Evolutionary conservation across 345 rosid species (phyloP), one percentile per base, ranked within the genome.

Genomic region (Dipteronia dyeriana): DNA sequence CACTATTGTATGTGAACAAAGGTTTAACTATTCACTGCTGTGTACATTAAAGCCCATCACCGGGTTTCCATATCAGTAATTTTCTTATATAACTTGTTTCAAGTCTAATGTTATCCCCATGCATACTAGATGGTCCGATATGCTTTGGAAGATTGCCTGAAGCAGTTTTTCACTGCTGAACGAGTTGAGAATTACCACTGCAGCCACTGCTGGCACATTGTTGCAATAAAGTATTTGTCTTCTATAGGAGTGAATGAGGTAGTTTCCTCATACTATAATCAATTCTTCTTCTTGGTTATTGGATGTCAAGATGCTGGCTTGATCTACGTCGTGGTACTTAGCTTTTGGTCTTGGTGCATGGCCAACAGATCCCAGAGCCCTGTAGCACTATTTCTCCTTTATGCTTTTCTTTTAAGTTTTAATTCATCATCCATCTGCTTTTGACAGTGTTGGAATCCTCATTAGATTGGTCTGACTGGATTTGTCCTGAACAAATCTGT

Each of bases 171-270:
- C 76, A 75, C 68, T 39, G 81, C 91, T 0, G 96, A 93, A 76
- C 86, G 81, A 82, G 81, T 93, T 57, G 91, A 89, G 81, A 88
- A 89, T 78, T 94, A 91, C 85, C 82, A 62, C 75, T 95, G 99
- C 78, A 83, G 86, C 80, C 85, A 38, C 60, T 95, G 99, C 81
- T 95, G 99, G 98, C 98, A 95, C 79, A 73, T 78, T 65, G 94
- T 89, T 82, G 98, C 96, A 1, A 66, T 73, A 57, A 88, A 89
- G 80, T 93, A 84, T 88, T 79, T 88, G 73, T 79, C 89, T 9
- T 29, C 79, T n/a, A 76, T 16, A 22, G 87, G 83, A 79, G 85
- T 78, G 79, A 39, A 75, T 63, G 87, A 90, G 96, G 98, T 92
- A 78, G 47, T 20, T 34, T 4, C 57, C 43, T 14, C 29, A n/a